phyloP scores from a whole-genome alignment of 2,329 filamentous ascomycete species.

The Chrysoporthe deuterocubensis region DNA sequence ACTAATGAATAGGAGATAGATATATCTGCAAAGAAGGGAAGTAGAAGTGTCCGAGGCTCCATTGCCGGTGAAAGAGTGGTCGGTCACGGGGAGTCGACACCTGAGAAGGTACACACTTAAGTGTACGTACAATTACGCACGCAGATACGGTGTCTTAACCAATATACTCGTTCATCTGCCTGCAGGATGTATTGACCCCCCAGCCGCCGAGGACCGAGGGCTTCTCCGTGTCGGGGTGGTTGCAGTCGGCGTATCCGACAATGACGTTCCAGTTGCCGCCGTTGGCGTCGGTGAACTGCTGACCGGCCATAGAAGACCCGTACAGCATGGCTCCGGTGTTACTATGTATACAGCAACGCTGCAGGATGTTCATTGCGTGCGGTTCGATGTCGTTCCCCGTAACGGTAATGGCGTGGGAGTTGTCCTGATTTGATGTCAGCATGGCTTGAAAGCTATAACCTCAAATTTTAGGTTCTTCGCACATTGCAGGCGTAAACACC shows the following conservation, averaged over 20 bases:
- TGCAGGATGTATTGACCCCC: conserved; percentile 10
- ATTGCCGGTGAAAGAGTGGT: neutral
- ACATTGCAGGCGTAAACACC: conserved; percentile 14
- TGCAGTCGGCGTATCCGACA: conserved; percentile 6
- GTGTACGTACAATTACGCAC: neutral
- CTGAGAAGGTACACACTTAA: no score
- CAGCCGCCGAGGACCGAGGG: neutral
- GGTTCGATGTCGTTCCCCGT: conserved; percentile 1
- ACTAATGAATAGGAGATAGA: neutral
- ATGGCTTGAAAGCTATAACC: neutral
- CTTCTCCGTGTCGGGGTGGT: neutral
- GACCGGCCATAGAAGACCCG: neutral
- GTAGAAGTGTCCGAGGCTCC: neutral
- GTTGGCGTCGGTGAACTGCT: conserved; percentile 13
- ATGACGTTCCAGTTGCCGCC: conserved; percentile 15
- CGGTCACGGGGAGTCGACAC: neutral
- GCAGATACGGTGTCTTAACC: neutral
- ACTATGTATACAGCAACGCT: conserved; percentile 1
- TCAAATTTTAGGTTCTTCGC: neutral
- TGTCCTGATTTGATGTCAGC: neutral
- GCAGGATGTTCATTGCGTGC: conserved; percentile 4
- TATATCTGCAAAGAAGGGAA: neutral
- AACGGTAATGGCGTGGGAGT: conserved; percentile 1
- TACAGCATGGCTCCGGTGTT: neutral
- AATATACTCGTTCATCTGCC: neutral